phyloP scores from a whole-genome alignment of 495 filamentous ascomycete genomes.

The Penicillium herquei region DNA sequence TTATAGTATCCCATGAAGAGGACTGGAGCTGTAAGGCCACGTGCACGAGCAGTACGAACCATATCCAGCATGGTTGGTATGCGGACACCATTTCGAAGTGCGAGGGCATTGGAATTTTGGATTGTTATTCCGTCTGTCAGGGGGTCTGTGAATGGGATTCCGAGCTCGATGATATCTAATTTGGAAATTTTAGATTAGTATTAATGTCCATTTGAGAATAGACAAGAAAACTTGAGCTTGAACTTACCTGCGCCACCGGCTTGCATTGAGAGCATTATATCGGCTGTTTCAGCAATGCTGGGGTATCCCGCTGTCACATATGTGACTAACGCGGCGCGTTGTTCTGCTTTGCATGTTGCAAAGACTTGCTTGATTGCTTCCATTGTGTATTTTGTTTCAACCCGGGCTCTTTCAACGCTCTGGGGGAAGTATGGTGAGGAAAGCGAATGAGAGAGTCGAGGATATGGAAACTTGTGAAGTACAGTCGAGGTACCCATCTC shows the following conservation, averaged over 20 bases:
- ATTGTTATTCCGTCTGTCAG: constrained; percentile 96
- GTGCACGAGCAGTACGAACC: constrained; percentile 70
- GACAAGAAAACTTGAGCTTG: no score
- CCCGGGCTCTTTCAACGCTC: neutral
- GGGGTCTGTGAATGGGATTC: constrained; percentile 95
- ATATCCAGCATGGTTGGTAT: constrained; percentile 74
- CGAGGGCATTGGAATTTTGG: constrained; percentile 85
- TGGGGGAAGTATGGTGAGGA: neutral
- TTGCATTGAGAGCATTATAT: constrained; percentile 81
- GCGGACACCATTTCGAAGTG: constrained; percentile 85
- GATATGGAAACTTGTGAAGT: neutral
- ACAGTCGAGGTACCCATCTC: no score
- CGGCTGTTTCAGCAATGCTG: constrained; percentile 62
- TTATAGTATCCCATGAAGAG: constrained; percentile 99
- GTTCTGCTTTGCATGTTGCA: constrained; percentile 56
- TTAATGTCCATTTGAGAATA: no score
- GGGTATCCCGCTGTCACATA: constrained; percentile 92
- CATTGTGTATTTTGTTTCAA: neutral
- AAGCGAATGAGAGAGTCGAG: neutral
- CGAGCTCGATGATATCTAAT: constrained; percentile 48
- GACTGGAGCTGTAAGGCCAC: constrained; percentile 76
- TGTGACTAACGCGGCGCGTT: constrained; percentile 67
- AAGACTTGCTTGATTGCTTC: constrained; percentile 1
- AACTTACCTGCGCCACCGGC: constrained; percentile 76
- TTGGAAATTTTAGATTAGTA: neutral